Conservation (phyloP, 2,329 filamentous ascomycete genomes). For the Sporothrix brasiliensis region DNA sequence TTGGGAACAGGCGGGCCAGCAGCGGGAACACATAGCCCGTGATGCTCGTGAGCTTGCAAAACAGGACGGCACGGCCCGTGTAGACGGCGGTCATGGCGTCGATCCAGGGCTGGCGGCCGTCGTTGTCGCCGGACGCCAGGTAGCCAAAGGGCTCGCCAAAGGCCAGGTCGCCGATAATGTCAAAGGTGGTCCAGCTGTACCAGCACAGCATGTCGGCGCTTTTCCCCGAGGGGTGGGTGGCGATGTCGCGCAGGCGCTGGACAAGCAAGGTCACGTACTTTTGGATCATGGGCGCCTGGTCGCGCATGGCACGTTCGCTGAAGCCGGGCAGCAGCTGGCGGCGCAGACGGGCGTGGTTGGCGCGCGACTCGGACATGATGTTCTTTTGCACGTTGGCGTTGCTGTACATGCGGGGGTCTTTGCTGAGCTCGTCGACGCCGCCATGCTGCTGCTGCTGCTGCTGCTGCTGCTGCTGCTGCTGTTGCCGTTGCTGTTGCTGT, state of each 20-base stretch:
- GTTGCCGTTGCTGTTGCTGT: too few species aligned
- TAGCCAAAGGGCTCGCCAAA: slow-evolving; percentile 11
- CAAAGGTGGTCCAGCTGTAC: slow-evolving; percentile 22
- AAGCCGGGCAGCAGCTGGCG: slow-evolving; percentile 22
- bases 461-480: too few species aligned
- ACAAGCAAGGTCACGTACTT: slow-evolving; percentile 2
- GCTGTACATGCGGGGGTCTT: slow-evolving; percentile 14
- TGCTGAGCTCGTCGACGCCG: slow-evolving; percentile 15
- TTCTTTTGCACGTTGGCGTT: slow-evolving; percentile 1
- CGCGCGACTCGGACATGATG: slow-evolving; percentile 12
- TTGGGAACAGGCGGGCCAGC: slow-evolving; percentile 6
- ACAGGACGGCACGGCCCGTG: neutral
- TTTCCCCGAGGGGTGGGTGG: neutral
- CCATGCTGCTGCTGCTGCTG: too few species aligned
- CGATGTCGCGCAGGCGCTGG: neutral
- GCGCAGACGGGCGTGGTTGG: slow-evolving; percentile 20
- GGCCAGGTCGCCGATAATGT: slow-evolving; percentile 21
- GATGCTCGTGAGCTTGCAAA: slow-evolving; percentile 13
- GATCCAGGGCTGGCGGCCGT: slow-evolving; percentile 13
- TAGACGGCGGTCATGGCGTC: slow-evolving; percentile 4
- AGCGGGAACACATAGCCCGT: slow-evolving; percentile 4
- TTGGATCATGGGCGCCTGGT: slow-evolving; percentile 22
- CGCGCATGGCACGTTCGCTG: slow-evolving; percentile 17
- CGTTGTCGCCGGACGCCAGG: neutral
- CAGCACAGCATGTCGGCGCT: slow-evolving; percentile 19